Evolutionary conservation across 202 grass and related monocot genomes (phyloP).

Genomic region (Carex arenaria): DNA sequence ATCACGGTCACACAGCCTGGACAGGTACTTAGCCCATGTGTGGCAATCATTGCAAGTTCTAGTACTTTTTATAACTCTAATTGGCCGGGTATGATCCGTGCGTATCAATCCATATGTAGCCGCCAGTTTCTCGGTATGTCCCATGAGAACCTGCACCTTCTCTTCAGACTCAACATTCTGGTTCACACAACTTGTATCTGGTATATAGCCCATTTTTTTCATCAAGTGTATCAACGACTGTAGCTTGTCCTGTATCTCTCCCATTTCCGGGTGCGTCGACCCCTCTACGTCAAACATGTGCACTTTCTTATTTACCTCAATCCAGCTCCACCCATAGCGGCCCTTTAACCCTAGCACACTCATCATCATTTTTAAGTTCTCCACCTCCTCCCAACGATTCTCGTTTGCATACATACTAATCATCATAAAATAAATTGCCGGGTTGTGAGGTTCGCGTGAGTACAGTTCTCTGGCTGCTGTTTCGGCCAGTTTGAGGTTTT

Average conservation of each 20-base stretch:
- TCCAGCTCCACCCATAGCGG: slow-evolving; percentile 72
- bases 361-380: slow-evolving; percentile 67
- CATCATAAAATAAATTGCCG: slow-evolving; percentile 77
- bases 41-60: slow-evolving; percentile 87
- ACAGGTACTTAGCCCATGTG: slow-evolving; percentile 53
- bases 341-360: slow-evolving; percentile 44
- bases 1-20: slow-evolving; percentile 28
- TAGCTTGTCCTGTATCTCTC: slow-evolving; percentile 61
- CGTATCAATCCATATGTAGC: slow-evolving; percentile 63
- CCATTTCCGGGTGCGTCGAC: slow-evolving; percentile 48
- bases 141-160: slow-evolving; percentile 64
- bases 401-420: slow-evolving; percentile 56
- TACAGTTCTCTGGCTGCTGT: slow-evolving; percentile 55
- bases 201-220: slow-evolving; percentile 51
- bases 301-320: slow-evolving; percentile 40
- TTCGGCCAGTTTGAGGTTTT: slow-evolving; percentile 64
- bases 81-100: slow-evolving; percentile 35
- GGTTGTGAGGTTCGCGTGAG: slow-evolving; percentile 63
- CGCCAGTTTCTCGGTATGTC: slow-evolving; percentile 74
- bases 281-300: slow-evolving; percentile 70
- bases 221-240: slow-evolving; percentile 35
- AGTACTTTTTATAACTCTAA: slow-evolving; percentile 84
- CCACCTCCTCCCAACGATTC: slow-evolving; percentile 68
- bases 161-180: slow-evolving; percentile 58
- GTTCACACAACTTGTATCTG: slow-evolving; percentile 50